Evolutionary conservation across 345 rosid genomes (phyloP), one percentile per base, ranked within the genome.

Genomic region (Populus alba): DNA sequence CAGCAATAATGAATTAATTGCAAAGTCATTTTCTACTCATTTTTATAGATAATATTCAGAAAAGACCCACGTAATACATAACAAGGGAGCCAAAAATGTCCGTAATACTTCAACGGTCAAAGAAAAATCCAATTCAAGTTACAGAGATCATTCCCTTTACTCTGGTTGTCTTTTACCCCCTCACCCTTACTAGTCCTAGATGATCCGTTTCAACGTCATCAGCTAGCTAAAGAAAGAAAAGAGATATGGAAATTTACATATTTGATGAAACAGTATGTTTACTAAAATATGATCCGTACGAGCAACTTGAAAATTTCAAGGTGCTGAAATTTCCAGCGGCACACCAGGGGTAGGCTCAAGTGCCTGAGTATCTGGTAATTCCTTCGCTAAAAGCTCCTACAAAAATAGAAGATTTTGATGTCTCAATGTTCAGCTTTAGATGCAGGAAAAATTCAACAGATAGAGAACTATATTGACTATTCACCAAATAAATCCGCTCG

Each of bases 261-360:
- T 25, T n/a, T 65, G 17, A 65, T 29, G 68, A 65, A 65, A 65
- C 68, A 11, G 68, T 65, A 31, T 38, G 7, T 41, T 17, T 11
- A 61, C 47, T 41, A 3, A 6, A n/a, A 16, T 10, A 6, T 23
- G 4, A 5, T 7, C 65, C 65, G 47, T 2, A 9, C 10, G 39
- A 33, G 41, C 18, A 31, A 4, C 22, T 16, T 7, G 6, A 68
- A 9, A 65, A 73, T 35, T 57, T 84, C 62, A 81, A 75, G 88
- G 77, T 62, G 82, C 77, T 45, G 83, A 77, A 76, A 93, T 80
- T 82, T 86, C 88, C 22, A 95, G 76, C 6, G 99, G 89, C 18
- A 85, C 88, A 7, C 98, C 99, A 45, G 94, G 91, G 12, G 74
- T 83, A 41, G 95, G 94, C 80, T 89, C 97, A 75, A 90, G 81